Evolutionary conservation across 208 protist genomes (phyloP).

Genomic region (Trypanosoma platydactyli): DNA sequence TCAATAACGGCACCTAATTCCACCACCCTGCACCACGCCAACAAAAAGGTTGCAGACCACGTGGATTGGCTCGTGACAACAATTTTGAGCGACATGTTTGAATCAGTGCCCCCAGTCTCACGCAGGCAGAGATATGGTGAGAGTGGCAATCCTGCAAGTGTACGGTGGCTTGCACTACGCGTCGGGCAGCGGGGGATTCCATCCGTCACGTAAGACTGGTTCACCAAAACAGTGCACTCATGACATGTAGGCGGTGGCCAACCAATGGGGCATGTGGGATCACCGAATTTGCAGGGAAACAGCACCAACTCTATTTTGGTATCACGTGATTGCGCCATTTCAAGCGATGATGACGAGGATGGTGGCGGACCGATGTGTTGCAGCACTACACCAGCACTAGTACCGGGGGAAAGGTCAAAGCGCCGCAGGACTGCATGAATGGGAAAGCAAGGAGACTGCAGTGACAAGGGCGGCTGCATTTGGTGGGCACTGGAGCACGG

Average conservation of each 20-base stretch:
- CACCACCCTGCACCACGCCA: constrained; percentile 24
- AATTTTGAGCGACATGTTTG: constrained; percentile 15
- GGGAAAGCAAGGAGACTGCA: constrained; percentile 22
- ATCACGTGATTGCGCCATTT: background rate
- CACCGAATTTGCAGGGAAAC: constrained; percentile 23
- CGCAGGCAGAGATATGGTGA: constrained; percentile 8
- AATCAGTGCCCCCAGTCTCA: constrained; percentile 2
- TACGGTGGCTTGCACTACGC: constrained; percentile 25
- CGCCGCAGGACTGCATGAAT: constrained; percentile 17
- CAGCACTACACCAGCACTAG: constrained; percentile 4
- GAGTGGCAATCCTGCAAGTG: constrained; percentile 21
- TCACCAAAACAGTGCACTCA: constrained; percentile 20
- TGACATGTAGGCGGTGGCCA: constrained; percentile 16
- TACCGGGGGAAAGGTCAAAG: constrained; percentile 14
- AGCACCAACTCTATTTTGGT: constrained; percentile 13
- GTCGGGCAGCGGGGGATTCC: constrained; percentile 18
- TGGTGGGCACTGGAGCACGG: background rate
- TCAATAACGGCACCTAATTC: constrained; percentile 13
- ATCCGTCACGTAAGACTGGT: constrained; percentile 14
- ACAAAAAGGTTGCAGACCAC: constrained; percentile 24
- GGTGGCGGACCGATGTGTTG: constrained; percentile 9
- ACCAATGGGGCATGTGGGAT: constrained; percentile 12
- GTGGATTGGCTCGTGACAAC: constrained; percentile 13
- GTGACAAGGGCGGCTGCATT: background rate
- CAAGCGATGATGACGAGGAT: background rate